phyloP scores from a whole-genome alignment of 2,329 filamentous ascomycete genomes.

The Endothia cerciana region DNA sequence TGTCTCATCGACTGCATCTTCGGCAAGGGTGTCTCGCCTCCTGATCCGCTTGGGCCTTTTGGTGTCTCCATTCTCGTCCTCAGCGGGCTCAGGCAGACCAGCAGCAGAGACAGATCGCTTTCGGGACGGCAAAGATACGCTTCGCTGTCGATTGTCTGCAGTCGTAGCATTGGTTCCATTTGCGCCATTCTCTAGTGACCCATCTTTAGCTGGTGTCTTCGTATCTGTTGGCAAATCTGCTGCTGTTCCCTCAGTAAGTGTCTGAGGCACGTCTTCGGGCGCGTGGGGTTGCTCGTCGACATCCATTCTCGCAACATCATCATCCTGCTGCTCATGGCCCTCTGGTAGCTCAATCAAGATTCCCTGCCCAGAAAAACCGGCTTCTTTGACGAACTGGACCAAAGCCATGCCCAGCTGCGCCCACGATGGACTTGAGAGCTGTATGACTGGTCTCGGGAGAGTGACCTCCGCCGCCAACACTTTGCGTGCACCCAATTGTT shows the following conservation, averaged over 20 bases:
- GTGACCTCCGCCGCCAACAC: slow-evolving; percentile 31
- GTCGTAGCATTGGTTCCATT: slow-evolving; percentile 6
- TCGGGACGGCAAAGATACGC: slow-evolving; percentile 49
- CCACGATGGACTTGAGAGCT: slow-evolving; percentile 44
- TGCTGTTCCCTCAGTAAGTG: slow-evolving; percentile 13
- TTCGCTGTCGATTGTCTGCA: slow-evolving; percentile 36
- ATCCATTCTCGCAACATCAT: slow-evolving; percentile 43
- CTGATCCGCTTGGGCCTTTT: slow-evolving; percentile 70
- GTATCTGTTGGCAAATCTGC: slow-evolving; percentile 11
- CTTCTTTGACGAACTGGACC: slow-evolving; percentile 40
- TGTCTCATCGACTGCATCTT: slow-evolving; percentile 57
- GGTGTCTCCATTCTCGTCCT: slow-evolving; percentile 61
- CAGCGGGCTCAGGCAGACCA: slow-evolving; percentile 57
- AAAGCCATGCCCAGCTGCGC: slow-evolving; percentile 47
- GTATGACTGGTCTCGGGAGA: slow-evolving; percentile 35
- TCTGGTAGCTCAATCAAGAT: slow-evolving; percentile 44
- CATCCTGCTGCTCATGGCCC: slow-evolving; percentile 40
- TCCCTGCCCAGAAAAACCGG: slow-evolving; percentile 41
- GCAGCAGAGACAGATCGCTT: slow-evolving; percentile 67
- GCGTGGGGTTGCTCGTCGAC: slow-evolving; percentile 41
- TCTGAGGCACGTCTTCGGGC: slow-evolving; percentile 26
- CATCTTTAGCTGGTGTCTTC: slow-evolving; percentile 16
- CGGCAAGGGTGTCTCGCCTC: slow-evolving; percentile 58
- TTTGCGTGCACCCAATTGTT: slow-evolving; percentile 40
- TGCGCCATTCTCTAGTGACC: slow-evolving; percentile 13